Evolutionary conservation across 1,139 yeast genomes (phyloP), one percentile per base, ranked within the genome.

Genomic region (Hyphopichia burtonii): DNA sequence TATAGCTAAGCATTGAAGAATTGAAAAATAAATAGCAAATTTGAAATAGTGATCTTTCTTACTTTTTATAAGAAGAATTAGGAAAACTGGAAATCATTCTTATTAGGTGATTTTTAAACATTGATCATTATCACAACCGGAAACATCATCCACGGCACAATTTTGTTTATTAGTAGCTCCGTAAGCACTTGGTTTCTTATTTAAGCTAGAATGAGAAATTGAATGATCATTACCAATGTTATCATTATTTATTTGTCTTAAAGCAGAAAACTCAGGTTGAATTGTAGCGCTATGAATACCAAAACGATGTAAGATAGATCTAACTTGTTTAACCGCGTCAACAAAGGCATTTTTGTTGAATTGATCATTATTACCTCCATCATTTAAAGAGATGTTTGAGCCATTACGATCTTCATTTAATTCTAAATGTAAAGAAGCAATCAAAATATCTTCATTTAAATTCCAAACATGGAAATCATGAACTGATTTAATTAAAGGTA

Each of bases 391-490:
- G 4, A 6, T 8, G 11, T 15, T 17, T 4, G 34, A 31, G 5
- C 22, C 22, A 17, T 27, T 14, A 8, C 25, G 10, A 23, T 30
- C 38, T 8, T 34, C 38, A 32, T 75, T 69, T 38, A 90, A 74
- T 53, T 90, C 87, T 36, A 91, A 84, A 59, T 93, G 99, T 49
- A 93, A 74, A 1, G 96, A 86, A 1, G 97, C 97, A 58, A 93
- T 88, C 53, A 83, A 76, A 43, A 88, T 78, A 50, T 85, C 87
- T 66, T 93, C 99, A 44, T 91, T 88, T 52, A 93, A 75, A 61
- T 90, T 93, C 99, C 99, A 93, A 46, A 93, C 86, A 61, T 93
- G 99, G 73, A 93, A 83, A 61, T 93, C 99, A 61, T 93, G 99
- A 34, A 93, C 82, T 4, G 94, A 87, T 48, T 80, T 75, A 40